phyloP scores from a whole-genome alignment of 225 moss, liverwort and hornwort species.

The Antitrichia curtipendula region DNA sequence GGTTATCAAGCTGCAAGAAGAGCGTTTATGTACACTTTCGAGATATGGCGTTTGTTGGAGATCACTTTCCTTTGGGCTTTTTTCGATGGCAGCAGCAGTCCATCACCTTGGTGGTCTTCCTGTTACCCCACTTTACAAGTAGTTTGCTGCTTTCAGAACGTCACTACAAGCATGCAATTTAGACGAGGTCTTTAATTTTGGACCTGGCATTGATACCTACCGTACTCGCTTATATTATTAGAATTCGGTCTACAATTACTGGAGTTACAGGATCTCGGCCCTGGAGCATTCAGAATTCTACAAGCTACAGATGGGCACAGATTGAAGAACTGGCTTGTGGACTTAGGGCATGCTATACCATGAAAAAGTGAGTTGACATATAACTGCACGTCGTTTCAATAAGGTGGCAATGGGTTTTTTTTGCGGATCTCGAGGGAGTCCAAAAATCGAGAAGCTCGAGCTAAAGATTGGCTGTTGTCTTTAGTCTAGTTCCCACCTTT shows the following conservation, averaged over 20 bases:
- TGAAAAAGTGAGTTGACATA: not conserved
- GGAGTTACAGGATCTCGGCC: not conserved
- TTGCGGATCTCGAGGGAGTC: not conserved
- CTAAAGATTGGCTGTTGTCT: not conserved
- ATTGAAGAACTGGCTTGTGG: not conserved
- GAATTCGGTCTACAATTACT: not conserved
- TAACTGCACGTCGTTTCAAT: not conserved
- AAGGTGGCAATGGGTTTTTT: not conserved
- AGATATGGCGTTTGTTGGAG: not conserved
- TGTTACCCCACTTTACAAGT: not conserved
- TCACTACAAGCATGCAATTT: not conserved
- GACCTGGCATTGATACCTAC: not conserved
- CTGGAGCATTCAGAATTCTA: not conserved
- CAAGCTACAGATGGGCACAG: not conserved
- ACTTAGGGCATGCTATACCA: not conserved
- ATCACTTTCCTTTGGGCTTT: not conserved
- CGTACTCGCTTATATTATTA: not conserved
- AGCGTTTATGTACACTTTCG: not conserved
- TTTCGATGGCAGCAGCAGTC: not conserved
- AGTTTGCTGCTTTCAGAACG: not conserved
- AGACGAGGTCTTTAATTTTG: conserved; percentile 7
- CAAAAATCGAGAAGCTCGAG: not conserved
- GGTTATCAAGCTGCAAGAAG: not conserved
- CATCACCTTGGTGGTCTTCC: not conserved
- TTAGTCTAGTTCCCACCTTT: not conserved